These are phyloP conservation scores for Anethum foeniculum DNA, from an alignment of 140 eudicot genomes.

Conservation along the genomic window DNA sequence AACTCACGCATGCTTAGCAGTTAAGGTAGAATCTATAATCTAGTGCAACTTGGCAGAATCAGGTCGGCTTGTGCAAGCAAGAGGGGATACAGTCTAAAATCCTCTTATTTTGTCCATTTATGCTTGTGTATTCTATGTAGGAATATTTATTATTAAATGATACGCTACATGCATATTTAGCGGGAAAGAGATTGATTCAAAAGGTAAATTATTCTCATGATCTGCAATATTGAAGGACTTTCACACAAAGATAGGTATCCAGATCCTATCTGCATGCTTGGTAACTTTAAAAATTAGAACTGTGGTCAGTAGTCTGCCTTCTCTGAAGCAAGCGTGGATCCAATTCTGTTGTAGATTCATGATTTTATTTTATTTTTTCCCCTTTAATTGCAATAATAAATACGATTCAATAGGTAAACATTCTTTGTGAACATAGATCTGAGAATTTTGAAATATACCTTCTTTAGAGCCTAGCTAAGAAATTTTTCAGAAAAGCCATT, in stretches of 20 bases:
- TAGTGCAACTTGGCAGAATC: background rate
- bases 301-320: background rate
- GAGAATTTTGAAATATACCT: background rate
- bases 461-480: background rate
- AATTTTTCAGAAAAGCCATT: background rate
- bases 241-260: background rate
- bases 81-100: background rate
- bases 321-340: background rate
- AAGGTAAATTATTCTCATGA: background rate
- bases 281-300: background rate
- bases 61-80: background rate
- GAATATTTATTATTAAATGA: background rate
- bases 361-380: background rate
- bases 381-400: background rate
- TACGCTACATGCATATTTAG: background rate
- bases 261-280: background rate
- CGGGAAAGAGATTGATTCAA: background rate
- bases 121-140: constrained; percentile 5
- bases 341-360: background rate
- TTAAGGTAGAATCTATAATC: background rate
- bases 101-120: constrained; percentile 7
- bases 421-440: background rate
- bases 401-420: background rate
- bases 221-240: background rate
- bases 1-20: background rate